Percentiles rank a stretch among this genome's conserved stretches.
Evolutionary conservation across 2,329 filamentous ascomycete genomes (phyloP).

Genomic region (Hyphodiscus sp.): DNA sequence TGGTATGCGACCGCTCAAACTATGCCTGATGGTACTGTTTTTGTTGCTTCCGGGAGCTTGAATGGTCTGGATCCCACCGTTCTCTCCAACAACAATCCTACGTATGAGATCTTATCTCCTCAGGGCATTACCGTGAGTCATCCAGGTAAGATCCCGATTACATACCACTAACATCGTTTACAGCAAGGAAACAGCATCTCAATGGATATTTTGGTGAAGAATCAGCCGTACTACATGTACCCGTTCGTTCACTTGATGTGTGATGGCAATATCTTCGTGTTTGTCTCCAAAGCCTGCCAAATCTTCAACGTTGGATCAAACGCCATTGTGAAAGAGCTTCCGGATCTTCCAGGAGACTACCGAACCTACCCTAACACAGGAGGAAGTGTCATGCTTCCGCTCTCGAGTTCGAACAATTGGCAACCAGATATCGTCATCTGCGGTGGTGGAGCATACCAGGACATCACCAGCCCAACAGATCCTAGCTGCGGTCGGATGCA

Average conservation of each 20-base stretch:
- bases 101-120: constrained; percentile 51
- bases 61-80: constrained; percentile 51
- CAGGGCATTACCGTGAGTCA: constrained; percentile 34
- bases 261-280: constrained; percentile 51
- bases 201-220: constrained; percentile 48
- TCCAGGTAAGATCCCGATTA: neutral
- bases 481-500: constrained; percentile 50
- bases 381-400: constrained; percentile 48
- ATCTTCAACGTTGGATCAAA: constrained; percentile 45
- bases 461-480: constrained; percentile 51
- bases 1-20: constrained; percentile 58
- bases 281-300: constrained; percentile 48
- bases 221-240: constrained; percentile 60
- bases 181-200: constrained; percentile 38
- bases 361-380: constrained; percentile 57
- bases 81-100: constrained; percentile 54
- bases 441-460: constrained; percentile 53
- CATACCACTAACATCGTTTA: neutral
- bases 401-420: constrained; percentile 45
- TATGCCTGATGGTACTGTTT: constrained; percentile 48
- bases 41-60: constrained; percentile 53
- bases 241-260: constrained; percentile 53
- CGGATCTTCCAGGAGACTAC: constrained; percentile 48
- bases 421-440: constrained; percentile 49
- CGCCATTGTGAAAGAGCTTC: constrained; percentile 38